These are phyloP conservation scores for Astragalus glycyphyllos DNA, from an alignment of 306 rosid species.

Conservation along the genomic window DNA sequence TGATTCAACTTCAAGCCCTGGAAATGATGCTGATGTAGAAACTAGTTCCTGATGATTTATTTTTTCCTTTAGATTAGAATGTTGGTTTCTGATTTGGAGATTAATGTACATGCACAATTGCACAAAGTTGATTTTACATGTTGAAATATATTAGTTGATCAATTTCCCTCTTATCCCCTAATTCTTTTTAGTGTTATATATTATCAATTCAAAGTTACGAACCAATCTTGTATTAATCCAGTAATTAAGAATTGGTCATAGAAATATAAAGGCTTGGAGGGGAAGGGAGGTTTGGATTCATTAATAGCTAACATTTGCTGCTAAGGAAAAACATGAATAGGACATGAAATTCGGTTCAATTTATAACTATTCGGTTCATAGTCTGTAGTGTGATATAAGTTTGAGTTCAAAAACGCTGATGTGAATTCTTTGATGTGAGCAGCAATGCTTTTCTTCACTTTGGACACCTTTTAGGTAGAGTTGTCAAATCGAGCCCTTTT, in stretches of 20 bases:
- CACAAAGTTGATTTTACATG: slow-evolving; percentile 31
- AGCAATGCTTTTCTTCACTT: no score
- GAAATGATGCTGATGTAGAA: slow-evolving; percentile 31
- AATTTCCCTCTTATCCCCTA: neutral
- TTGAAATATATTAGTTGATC: slow-evolving; percentile 26
- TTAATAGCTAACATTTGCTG: neutral
- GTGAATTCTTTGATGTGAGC: no score
- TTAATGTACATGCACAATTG: slow-evolving; percentile 41
- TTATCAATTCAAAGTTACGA: neutral
- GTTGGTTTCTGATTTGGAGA: slow-evolving; percentile 6
- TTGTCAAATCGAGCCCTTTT: no score
- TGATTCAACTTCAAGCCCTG: neutral
- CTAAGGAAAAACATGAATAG: no score
- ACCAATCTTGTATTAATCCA: neutral
- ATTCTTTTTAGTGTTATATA: slow-evolving; percentile 5
- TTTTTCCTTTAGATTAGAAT: neutral
- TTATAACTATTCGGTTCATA: no score
- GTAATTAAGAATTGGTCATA: neutral
- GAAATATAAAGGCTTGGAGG: neutral
- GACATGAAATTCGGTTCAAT: no score
- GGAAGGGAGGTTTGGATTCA: no score
- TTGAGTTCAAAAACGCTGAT: no score
- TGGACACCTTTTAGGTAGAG: no score
- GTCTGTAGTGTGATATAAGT: no score
- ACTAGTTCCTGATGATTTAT: slow-evolving; percentile 39